Evolutionary conservation across 768 basidiomycete genomes (phyloP), one percentile per base, ranked within the genome.

Genomic region (Lentinula detonsa): DNA sequence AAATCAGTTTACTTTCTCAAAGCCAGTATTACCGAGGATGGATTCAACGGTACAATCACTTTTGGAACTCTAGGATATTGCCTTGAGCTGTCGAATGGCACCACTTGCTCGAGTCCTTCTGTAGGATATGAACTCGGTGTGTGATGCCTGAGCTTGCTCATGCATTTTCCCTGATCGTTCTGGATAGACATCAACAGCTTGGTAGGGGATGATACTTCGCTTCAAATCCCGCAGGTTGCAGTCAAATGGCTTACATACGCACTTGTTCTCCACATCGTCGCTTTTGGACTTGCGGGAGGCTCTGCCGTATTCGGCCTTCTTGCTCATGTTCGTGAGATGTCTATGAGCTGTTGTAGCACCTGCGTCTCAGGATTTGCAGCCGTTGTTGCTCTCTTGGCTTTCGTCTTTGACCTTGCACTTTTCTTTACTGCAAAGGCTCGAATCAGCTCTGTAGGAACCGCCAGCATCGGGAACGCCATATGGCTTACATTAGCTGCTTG

Each of bases 181-280:
- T 6, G 28, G 55, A 56, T 64, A 95, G 94, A 98, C 67, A 84
- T 95, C 65, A 93, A 95, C 67, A 69, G 77, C 40, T 80, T 98
- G 1, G 84, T 97, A 35, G 91, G 88, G 5, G 81, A 92, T 71
- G 73, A 79, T 3, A 75, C 83, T 2, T 67, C 77, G 31, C 74
- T 95, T 39, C 72, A 92, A 65, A 91, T 98, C 55, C 93, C 95
- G 1, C 77, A 85, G 60, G 84, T 93, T 5, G 81, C 87, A 54
- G 90, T 95, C 63, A 96, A 97, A 77, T 98, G 95, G 93, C 77
- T 98, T 69, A 98, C 97, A 9, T 96, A 96, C 68, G 87, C 86
- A 23, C 86, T 99, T 65, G 85, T 98, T 64, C 81, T 98, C 15
- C 95, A 98, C 70, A 85, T 97, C 62, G 86, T 94, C 61, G 96